Percentiles rank a stretch among this genome's conserved stretches.
Conservation (phyloP, 768 basidiomycete species). For the Xerocomus brunneocitrinus region DNA sequence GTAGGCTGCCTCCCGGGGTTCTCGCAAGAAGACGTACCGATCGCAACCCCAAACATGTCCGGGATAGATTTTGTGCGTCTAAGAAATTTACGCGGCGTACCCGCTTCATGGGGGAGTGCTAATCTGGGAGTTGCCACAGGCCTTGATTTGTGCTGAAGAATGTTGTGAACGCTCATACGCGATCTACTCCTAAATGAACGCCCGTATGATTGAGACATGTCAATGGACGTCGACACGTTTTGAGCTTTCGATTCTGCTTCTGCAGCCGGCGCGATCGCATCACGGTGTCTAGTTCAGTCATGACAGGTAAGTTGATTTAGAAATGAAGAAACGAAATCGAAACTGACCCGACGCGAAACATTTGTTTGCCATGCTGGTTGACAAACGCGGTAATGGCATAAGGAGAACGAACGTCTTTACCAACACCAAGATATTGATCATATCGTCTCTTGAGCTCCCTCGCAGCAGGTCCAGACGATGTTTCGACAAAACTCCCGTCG, state of each 20-base stretch:
- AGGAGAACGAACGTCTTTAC: constrained; percentile 64
- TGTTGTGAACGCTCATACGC: constrained; percentile 64
- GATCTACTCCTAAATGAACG: constrained; percentile 48
- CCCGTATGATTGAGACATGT: constrained; percentile 34
- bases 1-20: constrained; percentile 27
- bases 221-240: constrained; percentile 29
- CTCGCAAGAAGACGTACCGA: constrained; percentile 29
- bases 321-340: not conserved
- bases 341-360: constrained; percentile 75
- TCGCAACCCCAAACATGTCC: constrained; percentile 38
- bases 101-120: constrained; percentile 31
- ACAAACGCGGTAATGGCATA: constrained; percentile 80
- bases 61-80: constrained; percentile 76
- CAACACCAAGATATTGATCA: constrained; percentile 65
- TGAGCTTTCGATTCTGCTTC: constrained; percentile 43
- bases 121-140: constrained; percentile 23
- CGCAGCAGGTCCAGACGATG: constrained; percentile 70
- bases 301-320: not conserved
- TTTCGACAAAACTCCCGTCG: constrained; percentile 77
- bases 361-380: constrained; percentile 73
- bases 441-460: constrained; percentile 73
- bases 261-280: constrained; percentile 56
- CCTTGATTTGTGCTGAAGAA: constrained; percentile 47
- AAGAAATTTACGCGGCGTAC: constrained; percentile 45
- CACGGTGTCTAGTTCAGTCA: constrained; percentile 46